phyloP scores from a whole-genome alignment of 2,329 filamentous ascomycete species.

The Verticillium klebahnii region DNA sequence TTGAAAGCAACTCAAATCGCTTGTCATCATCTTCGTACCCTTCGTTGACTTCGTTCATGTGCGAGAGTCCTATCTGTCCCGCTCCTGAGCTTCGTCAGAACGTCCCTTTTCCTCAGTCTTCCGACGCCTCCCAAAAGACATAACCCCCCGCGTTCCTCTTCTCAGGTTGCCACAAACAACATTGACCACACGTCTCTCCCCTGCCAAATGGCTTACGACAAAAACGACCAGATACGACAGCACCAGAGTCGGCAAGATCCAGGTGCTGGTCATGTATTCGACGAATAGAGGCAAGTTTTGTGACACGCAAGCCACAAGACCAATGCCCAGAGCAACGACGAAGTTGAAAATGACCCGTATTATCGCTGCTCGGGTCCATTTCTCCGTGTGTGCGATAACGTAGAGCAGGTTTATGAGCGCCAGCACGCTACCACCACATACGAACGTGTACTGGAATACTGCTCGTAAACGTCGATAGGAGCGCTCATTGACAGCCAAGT shows the following conservation, averaged over 20 bases:
- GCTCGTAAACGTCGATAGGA: background rate
- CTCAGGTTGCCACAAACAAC: background rate
- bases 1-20: no score
- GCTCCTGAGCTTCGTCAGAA: no score
- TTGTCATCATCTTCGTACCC: no score
- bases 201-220: background rate
- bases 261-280: conserved; percentile 13
- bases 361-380: conserved; percentile 25
- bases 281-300: conserved; percentile 10
- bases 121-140: no score
- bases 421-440: conserved; percentile 24
- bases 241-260: background rate
- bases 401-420: conserved; percentile 25
- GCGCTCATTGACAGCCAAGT: conserved; percentile 8
- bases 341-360: conserved; percentile 23
- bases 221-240: background rate
- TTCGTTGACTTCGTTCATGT: no score
- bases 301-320: conserved; percentile 20
- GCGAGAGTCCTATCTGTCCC: no score
- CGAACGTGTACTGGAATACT: conserved; percentile 29
- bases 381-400: conserved; percentile 22
- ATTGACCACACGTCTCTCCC: background rate
- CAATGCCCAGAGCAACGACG: conserved; percentile 23
- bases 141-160: background rate
- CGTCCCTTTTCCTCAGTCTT: no score